Conservation (phyloP, 495 filamentous ascomycete genomes). For the Podospora bellae-mahoneyi region DNA sequence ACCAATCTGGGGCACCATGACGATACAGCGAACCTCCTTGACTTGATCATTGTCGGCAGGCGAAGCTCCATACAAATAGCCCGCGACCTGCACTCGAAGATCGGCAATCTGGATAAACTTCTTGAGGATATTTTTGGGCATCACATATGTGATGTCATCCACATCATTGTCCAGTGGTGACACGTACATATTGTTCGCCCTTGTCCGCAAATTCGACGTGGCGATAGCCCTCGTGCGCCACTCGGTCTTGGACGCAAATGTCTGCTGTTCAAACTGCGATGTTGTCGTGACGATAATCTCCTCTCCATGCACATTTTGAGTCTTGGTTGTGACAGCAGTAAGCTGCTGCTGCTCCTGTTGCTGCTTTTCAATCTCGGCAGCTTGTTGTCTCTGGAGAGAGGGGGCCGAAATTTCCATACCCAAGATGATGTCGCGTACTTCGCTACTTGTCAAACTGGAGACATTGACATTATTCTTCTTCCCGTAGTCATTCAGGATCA, state of each 20-base stretch:
- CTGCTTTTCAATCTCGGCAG: conserved; percentile 98
- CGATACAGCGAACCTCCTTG: conserved; percentile 94
- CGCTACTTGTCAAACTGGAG: conserved; percentile 89
- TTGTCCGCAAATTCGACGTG: conserved; percentile 89
- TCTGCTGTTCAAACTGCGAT: conserved; percentile 93
- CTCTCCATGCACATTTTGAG: conserved; percentile 95
- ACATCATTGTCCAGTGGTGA: conserved; percentile 85
- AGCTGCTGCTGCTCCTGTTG: conserved; percentile 94
- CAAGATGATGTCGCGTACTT: conserved; percentile 97
- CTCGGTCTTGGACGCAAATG: conserved; percentile 97
- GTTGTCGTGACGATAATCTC: conserved; percentile 98
- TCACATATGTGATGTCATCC: conserved; percentile 86
- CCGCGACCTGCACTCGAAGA: conserved; percentile 92
- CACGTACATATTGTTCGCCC: conserved; percentile 98
- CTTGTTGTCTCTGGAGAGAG: conserved; percentile 97
- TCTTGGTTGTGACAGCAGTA: conserved; percentile 97
- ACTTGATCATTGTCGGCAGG: conserved; percentile 93
- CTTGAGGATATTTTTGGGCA: conserved; percentile 99
- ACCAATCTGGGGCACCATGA: conserved; percentile 96
- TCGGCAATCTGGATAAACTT: conserved; percentile 98
- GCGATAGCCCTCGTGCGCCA: conserved; percentile 97
- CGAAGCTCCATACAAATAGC: conserved; percentile 91
- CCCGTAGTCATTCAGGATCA: conserved; percentile 97
- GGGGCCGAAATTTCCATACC: conserved; percentile 99
- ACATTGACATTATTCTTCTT: conserved; percentile 99